Base-by-base conservation (phyloP, 2,329 filamentous ascomycete genomes). In the Didymella lethalis region DNA sequence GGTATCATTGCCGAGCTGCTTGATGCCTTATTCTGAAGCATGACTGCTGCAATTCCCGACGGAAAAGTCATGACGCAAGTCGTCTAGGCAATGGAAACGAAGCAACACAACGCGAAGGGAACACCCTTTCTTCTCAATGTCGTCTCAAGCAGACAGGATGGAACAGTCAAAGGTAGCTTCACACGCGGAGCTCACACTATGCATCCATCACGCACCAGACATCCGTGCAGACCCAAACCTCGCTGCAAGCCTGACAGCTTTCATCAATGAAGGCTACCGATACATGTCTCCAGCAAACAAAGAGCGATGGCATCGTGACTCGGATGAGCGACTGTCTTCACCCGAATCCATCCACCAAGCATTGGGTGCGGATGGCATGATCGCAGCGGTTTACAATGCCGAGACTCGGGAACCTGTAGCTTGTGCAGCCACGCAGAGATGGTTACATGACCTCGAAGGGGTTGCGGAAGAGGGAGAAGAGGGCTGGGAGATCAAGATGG, bases 401-500 rank as follows among this genome's bases (percentile, higher is more conserved):
- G 16, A n/a, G 32, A 11, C 32, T 36, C 32, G n/a, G 32, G 16
- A 36, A 36, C 32, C 32, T 36, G 16, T 36, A 8, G 32, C 32
- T n/a, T 36, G 32, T 36, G 32, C 32, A 36, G 32, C 32, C 11
- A 36, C 32, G 32, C n/a, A 36, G 32, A 36, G 32, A 16, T 36
- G 32, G 32, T n/a, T 36, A 18, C 32, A 36, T 36, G 32, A 36
- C 32, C 32, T 36, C 6, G 32, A 36, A 36, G 32, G 16, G 3
- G 7, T n/a, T n/a, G 16, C 32, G n/a, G 32, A 36, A n/a, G 48
- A 50, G n/a, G 46, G 48, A 23, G 54, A 58, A 28, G 20, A 34
- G 2, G 56, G 53, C 2, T 64, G 56, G 59, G 57, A 62, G 45
- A 54, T 58, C 20, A 56, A 57, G 28, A 56, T 36, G 11, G 57